Conservation (phyloP, 2,329 filamentous ascomycete species). For the Tolypocladium nubicola region DNA sequence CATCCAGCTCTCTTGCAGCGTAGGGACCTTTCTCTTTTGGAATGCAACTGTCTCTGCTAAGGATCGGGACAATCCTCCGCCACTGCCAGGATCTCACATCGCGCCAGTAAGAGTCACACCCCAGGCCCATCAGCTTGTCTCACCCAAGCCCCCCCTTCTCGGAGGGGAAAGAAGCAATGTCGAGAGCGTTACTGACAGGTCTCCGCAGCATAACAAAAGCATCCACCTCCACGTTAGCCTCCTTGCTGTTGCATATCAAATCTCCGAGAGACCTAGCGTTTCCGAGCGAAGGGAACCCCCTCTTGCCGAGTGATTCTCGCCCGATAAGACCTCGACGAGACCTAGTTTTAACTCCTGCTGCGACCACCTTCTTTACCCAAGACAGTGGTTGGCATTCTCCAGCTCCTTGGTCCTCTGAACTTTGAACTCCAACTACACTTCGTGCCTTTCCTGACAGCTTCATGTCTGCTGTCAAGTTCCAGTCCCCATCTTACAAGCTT, state of each 20-base stretch:
- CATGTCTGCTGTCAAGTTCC: slow-evolving; percentile 49
- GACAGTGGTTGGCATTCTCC: slow-evolving; percentile 27
- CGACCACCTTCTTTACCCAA: slow-evolving; percentile 22
- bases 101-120: slow-evolving; percentile 22
- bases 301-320: slow-evolving; percentile 18
- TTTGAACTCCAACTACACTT: slow-evolving; percentile 18
- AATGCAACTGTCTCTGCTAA: slow-evolving; percentile 26
- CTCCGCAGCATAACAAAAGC: slow-evolving; percentile 18
- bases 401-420: slow-evolving; percentile 19
- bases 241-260: slow-evolving; percentile 23
- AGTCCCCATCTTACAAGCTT: slow-evolving; percentile 44
- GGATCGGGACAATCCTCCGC: slow-evolving; percentile 22
- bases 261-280: slow-evolving; percentile 23
- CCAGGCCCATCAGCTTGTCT: slow-evolving; percentile 22
- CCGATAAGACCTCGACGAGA: slow-evolving; percentile 27
- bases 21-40: slow-evolving; percentile 19
- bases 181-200: slow-evolving; percentile 20
- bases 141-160: slow-evolving; percentile 19
- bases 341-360: slow-evolving; percentile 22
- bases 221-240: slow-evolving; percentile 19
- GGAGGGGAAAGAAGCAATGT: slow-evolving; percentile 21
- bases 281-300: slow-evolving; percentile 15
- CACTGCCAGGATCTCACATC: slow-evolving; percentile 19
- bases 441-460: slow-evolving; percentile 31
- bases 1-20: slow-evolving; percentile 6